These are phyloP conservation scores for Acanthamoeba healyi DNA, from an alignment of 208 protist genomes.

Conservation along the genomic window DNA sequence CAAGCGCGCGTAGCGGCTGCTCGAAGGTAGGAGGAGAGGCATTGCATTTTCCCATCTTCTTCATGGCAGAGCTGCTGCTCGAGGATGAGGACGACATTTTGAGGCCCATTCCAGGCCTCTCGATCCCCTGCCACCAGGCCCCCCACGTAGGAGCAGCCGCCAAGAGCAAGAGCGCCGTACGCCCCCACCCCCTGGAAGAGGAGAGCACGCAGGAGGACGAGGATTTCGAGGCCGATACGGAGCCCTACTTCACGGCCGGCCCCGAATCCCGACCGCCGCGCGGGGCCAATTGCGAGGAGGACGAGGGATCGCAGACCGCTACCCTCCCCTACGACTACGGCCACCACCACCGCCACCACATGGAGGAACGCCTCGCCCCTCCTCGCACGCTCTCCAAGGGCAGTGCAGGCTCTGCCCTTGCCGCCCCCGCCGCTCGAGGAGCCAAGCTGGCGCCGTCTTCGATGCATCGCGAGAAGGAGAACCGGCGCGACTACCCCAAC, in stretches of 20 bases:
- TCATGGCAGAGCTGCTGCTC: not conserved
- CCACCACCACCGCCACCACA: no score
- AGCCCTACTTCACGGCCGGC: not conserved
- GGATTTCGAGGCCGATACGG: conserved; percentile 25
- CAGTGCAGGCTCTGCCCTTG: no score
- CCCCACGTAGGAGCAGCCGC: no score
- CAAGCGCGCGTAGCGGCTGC: no score
- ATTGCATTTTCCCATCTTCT: no score
- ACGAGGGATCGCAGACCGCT: not conserved
- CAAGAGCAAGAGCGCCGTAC: no score
- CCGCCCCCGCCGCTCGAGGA: no score
- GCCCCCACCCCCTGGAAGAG: not conserved
- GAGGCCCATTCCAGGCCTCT: not conserved
- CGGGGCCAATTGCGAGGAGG: not conserved
- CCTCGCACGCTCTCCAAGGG: no score
- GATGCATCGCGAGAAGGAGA: not conserved
- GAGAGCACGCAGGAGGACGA: conserved; percentile 33
- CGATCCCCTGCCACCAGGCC: not conserved
- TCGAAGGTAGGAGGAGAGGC: no score
- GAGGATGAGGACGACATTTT: conserved; percentile 51
- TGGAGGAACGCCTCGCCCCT: no score
- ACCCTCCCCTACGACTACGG: not conserved
- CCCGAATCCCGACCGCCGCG: not conserved
- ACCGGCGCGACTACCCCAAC: conserved; percentile 5
- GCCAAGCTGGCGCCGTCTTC: not conserved